phyloP scores from a whole-genome alignment of 345 rosid genomes.

The Populus pruinosa region DNA sequence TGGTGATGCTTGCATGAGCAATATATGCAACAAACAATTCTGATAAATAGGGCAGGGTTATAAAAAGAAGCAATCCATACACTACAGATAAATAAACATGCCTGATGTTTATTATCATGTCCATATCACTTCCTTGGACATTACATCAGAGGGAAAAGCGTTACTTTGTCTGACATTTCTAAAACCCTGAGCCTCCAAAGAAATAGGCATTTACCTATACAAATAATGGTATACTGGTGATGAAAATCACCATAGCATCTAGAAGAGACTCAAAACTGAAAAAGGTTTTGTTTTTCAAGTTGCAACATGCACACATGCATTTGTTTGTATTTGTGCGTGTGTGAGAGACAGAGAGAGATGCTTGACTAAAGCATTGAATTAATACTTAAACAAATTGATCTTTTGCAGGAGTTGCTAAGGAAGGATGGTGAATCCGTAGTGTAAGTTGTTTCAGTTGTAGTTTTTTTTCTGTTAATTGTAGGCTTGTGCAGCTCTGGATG shows the following conservation, averaged over 20 bases:
- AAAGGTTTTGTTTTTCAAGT: too few species aligned
- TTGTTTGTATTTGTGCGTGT: too few species aligned
- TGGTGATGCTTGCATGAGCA: too few species aligned
- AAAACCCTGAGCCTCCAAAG: not conserved
- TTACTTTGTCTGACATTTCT: not conserved
- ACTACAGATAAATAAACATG: not conserved
- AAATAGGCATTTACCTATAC: not conserved
- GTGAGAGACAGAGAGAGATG: not conserved
- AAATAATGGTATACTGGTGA: not conserved
- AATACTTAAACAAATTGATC: not conserved
- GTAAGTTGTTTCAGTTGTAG: not conserved
- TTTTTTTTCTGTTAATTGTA: not conserved
- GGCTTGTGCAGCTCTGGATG: not conserved
- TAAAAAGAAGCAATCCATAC: not conserved
- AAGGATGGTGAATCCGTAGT: slow-evolving; percentile 11
- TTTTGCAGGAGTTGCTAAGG: slow-evolving; percentile 20
- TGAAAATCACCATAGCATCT: not conserved
- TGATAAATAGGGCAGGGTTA: not conserved
- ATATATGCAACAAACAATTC: too few species aligned
- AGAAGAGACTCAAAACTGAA: not conserved
- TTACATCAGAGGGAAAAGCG: not conserved
- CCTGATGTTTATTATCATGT: too few species aligned
- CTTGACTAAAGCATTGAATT: not conserved
- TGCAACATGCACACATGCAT: not conserved
- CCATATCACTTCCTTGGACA: not conserved